Evolutionary conservation across 164 flowering plant species (phyloP), one percentile per base, ranked within the genome.

Genomic region (Annona squamosa): DNA sequence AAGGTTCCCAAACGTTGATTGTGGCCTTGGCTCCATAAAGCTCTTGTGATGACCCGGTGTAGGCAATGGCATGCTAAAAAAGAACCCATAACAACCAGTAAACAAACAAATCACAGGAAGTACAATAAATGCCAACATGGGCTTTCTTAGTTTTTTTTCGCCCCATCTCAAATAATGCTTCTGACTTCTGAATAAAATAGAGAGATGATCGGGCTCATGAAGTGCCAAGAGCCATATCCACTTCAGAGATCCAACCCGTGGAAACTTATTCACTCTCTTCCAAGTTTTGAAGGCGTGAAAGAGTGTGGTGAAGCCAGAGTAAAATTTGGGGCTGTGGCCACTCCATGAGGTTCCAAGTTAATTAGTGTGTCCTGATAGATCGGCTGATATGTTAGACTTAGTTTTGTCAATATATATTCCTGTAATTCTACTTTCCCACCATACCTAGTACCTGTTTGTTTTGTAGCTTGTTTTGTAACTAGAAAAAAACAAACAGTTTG

Each of bases 1-100:
- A 72, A 67, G 99, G 99, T 80, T 90, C 89, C 99, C 99, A 94
- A 83, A 94, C 97, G 82, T 94, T 94, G 47, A 94, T 91, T 2
- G 97, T 90, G 18, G 99, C 99, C 76, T 77, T 89, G 0, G 97
- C 97, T 5, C 99, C 97, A 71, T 88, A 94, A n/a, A 91, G 66
- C 68, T 88, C 95, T 62, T 82, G 73, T n/a, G 88, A 82, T 68
- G 87, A 4, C 71, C 85, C 85, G 3, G 97, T 89, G 86, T 87
- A 94, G 1, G 97, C 98, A 44, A 94, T 91, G 68, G 97, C 98
- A 84, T 94, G 98, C 97, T 92, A 67, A 52, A 16, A 19, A 18
- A 18, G 41, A 46, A 44, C 44, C 42, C 13, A 42, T 0, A 1
- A n/a, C 3, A 3, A 63, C 0, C 16, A 63, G 18, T 63, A 63